Percentiles rank a stretch among this genome's conserved stretches.
These are phyloP conservation scores for Ambrosiella cleistominuta DNA, from an alignment of 2,329 filamentous ascomycete genomes.

Conservation along the genomic window DNA sequence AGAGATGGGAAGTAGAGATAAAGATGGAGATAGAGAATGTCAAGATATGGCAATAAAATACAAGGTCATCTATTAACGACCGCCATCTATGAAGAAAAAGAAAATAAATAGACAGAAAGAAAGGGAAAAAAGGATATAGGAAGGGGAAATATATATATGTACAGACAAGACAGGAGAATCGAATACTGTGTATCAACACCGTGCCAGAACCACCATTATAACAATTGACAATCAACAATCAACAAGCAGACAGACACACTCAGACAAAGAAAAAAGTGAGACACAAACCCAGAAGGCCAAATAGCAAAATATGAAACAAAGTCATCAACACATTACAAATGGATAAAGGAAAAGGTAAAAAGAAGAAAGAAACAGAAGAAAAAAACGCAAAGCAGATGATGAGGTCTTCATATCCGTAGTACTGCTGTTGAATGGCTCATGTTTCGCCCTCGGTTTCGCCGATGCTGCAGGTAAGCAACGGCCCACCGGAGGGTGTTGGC, in stretches of 20 bases:
- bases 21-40: neutral
- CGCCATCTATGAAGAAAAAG: neutral
- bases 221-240: neutral
- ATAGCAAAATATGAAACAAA: neutral
- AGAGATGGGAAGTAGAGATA: neutral
- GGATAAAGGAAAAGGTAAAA: slow-evolving; percentile 1
- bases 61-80: neutral
- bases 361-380: slow-evolving; percentile 12
- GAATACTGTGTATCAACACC: slow-evolving; percentile 2
- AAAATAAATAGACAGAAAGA: neutral
- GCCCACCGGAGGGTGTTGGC: neutral
- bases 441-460: neutral
- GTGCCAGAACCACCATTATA: too few species aligned
- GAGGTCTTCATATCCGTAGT: neutral
- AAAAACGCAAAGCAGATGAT: neutral
- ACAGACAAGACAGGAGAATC: slow-evolving; percentile 11
- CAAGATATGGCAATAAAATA: neutral
- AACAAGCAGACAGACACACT: neutral
- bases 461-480: neutral
- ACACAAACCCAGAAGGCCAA: neutral
- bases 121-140: neutral
- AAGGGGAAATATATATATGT: slow-evolving; percentile 2
- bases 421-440: neutral
- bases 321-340: neutral
- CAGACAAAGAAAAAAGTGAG: neutral